A percentile compares a stretch with the other conserved stretches of the same genome.
phyloP scores from a whole-genome alignment of 2,329 filamentous ascomycete genomes.

The Diplocarpon mali region DNA sequence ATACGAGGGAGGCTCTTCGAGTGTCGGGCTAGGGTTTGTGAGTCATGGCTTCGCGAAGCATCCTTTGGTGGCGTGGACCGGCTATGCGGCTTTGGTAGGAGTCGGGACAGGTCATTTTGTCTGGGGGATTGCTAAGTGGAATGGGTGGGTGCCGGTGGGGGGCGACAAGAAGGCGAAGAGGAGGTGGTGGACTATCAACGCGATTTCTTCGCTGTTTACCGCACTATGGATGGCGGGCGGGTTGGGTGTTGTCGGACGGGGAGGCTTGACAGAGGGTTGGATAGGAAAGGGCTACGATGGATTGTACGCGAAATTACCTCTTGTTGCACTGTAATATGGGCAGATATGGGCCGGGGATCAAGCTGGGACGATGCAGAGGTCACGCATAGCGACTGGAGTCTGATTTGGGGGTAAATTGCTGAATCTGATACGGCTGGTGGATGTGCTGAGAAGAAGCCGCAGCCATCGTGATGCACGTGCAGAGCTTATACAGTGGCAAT shows the following conservation, averaged over 20 bases:
- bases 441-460: too few relatives aligned
- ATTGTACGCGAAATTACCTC: conserved; percentile 37
- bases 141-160: conserved; percentile 49
- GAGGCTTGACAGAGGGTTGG: conserved; percentile 64
- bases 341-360: background rate
- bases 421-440: too few relatives aligned
- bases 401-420: background rate
- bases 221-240: conserved; percentile 74
- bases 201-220: conserved; percentile 43
- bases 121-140: conserved; percentile 79
- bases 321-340: conserved; percentile 38
- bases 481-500: too few relatives aligned
- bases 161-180: conserved; percentile 46
- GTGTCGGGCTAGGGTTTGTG: conserved; percentile 74
- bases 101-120: conserved; percentile 66
- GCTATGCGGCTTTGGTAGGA: conserved; percentile 58
- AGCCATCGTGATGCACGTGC: too few relatives aligned
- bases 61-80: conserved; percentile 51
- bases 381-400: background rate
- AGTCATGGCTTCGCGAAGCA: conserved; percentile 74
- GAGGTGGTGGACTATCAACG: conserved; percentile 64
- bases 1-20: conserved; percentile 75
- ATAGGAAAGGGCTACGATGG: conserved; percentile 66
- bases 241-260: conserved; percentile 64
- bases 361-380: background rate